Conservation (phyloP, 2,329 filamentous ascomycete genomes). For the Aspergillus tamarii region DNA sequence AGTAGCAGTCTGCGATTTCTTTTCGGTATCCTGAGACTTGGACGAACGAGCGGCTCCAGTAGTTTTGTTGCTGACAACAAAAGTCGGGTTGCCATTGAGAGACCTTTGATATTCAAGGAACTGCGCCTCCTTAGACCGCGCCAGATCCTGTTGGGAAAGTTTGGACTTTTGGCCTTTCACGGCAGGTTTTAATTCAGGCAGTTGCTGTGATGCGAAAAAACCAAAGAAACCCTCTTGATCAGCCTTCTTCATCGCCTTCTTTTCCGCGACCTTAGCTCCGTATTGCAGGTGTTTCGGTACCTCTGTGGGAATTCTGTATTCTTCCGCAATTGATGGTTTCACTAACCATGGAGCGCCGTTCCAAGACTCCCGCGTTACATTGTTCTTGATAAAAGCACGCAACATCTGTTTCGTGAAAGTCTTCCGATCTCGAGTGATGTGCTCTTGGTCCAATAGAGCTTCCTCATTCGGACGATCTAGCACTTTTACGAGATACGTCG, state of each 20-base stretch:
- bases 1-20: constrained; percentile 37
- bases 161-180: constrained; percentile 71
- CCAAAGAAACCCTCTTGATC: constrained; percentile 55
- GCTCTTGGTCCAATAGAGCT: constrained; percentile 75
- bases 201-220: constrained; percentile 56
- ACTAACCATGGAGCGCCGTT: constrained; percentile 96
- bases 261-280: constrained; percentile 76
- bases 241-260: constrained; percentile 70
- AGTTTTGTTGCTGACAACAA: constrained; percentile 36
- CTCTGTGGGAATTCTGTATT: constrained; percentile 84
- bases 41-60: constrained; percentile 33
- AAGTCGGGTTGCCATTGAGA: constrained; percentile 48
- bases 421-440: constrained; percentile 85
- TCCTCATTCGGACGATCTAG: constrained; percentile 70
- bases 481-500: constrained; percentile 79
- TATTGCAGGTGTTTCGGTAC: constrained; percentile 81
- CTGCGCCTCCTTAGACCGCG: constrained; percentile 49
- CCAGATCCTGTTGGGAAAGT: constrained; percentile 48
- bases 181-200: constrained; percentile 75
- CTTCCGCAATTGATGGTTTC: constrained; percentile 78
- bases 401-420: constrained; percentile 94
- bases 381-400: constrained; percentile 92
- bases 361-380: constrained; percentile 89
- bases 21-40: constrained; percentile 37
- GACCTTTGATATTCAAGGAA: constrained; percentile 54